Base-by-base conservation (phyloP, 2,329 filamentous ascomycete genomes). In the Berkeleyomyces rouxiae region DNA sequence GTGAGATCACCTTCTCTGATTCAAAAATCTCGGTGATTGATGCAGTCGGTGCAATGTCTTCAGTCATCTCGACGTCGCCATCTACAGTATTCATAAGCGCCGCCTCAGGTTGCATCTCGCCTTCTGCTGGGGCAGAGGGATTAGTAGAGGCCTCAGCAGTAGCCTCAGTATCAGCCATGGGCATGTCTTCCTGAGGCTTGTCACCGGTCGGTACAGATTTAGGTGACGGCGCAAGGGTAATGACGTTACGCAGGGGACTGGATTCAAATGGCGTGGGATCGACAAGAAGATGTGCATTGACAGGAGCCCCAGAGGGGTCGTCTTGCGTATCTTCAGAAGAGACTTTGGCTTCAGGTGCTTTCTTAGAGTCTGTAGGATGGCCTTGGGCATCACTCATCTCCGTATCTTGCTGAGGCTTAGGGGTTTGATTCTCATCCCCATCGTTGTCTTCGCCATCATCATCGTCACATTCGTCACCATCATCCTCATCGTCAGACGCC, bases 401-500 rank as follows among this genome's bases (percentile, higher is more conserved):
- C 5, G 61, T 59, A 33, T 63, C 61, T 40, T 61, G 58, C 9
- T 61, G 47, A 7, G 62, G n/a, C 16, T 46, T 61, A 23, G 58
- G 62, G 16, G 47, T 61, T 23, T 61, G 42, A 10, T 71, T 72
- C 42, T 79, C 75, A 23, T 74, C 75, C 36, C 77, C 75, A 61
- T 76, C 74, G 3, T 73, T 72, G 2, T 76, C 76, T 3, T 74
- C 76, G 3, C 73, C 76, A 1, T 79, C 77, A 3, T 75, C 77
- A 2, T 77, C 78, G 2, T 75, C 77, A 3, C 75, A 77, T 2
- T 74, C 77, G 3, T 76, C 78, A 1, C 77, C 77, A 2, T 74
- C 78, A 2, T 77, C 76, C 1, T 75, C 76, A 3, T 76, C 77
- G 3, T 73, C 76, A 76, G 16, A 78, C 72, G 2, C 75, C 73